phyloP scores from a whole-genome alignment of 495 filamentous ascomycete genomes.

The Terfezia claveryi region DNA sequence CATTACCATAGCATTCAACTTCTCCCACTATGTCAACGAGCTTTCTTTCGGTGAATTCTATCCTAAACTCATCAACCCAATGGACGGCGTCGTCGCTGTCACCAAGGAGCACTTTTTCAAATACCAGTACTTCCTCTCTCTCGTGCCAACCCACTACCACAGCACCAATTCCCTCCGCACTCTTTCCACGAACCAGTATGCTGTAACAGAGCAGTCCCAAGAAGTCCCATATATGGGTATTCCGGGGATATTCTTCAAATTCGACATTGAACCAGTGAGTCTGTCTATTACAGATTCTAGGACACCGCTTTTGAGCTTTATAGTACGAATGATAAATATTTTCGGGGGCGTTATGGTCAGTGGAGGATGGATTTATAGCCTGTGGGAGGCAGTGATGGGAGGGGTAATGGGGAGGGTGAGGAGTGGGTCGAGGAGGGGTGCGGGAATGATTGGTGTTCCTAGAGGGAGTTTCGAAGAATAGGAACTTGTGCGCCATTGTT shows the following conservation, averaged over 20 bases:
- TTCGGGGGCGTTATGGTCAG: conserved; percentile 38
- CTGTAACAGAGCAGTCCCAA: conserved; percentile 65
- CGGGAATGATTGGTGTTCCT: conserved; percentile 29
- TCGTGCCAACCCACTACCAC: conserved; percentile 83
- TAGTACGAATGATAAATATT: conserved; percentile 50
- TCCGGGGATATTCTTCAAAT: conserved; percentile 96
- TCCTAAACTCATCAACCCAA: conserved; percentile 77
- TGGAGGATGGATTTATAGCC: conserved; percentile 36
- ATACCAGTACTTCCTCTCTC: conserved; percentile 93
- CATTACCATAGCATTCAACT: conserved; percentile 57
- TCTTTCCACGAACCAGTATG: conserved; percentile 93
- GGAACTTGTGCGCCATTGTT: too few relatives aligned
- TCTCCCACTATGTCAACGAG: conserved; percentile 90
- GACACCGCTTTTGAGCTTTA: conserved; percentile 44
- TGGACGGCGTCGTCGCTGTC: conserved; percentile 67
- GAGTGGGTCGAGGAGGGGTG: conserved; percentile 23
- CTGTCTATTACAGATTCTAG: conserved; percentile 67
- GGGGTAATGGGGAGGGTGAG: conserved; percentile 19
- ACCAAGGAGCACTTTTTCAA: conserved; percentile 68
- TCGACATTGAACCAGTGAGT: conserved; percentile 91
- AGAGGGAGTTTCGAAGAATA: too few relatives aligned
- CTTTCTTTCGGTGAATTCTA: conserved; percentile 93
- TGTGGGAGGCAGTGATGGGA: conserved; percentile 20
- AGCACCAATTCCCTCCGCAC: conserved; percentile 35
- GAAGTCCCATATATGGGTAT: conserved; percentile 44